Conservation (phyloP, 2,329 filamentous ascomycete species). For the Fusarium neocosmosporiellum region DNA sequence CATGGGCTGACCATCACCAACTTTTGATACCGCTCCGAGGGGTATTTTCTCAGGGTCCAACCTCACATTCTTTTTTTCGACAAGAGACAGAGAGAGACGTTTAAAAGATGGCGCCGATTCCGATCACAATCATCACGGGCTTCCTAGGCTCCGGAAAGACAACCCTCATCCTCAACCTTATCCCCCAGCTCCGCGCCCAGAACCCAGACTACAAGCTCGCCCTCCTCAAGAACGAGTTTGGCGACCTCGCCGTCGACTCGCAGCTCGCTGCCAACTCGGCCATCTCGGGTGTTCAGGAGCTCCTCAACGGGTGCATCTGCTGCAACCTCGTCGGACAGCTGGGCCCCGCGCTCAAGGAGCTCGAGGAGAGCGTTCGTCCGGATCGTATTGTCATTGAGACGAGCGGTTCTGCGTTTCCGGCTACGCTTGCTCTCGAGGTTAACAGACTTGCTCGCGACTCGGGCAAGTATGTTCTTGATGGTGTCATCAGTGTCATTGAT, state of each 20-base stretch:
- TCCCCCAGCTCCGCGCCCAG: slow-evolving; percentile 85
- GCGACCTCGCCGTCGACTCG: slow-evolving; percentile 92
- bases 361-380: slow-evolving; percentile 69
- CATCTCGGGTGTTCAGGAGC: slow-evolving; percentile 89
- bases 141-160: slow-evolving; percentile 98
- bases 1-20: slow-evolving; percentile 37
- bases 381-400: slow-evolving; percentile 96
- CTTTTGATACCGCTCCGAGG: slow-evolving; percentile 24
- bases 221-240: slow-evolving; percentile 98
- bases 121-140: slow-evolving; percentile 94
- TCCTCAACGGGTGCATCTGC: slow-evolving; percentile 98
- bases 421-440: slow-evolving; percentile 90
- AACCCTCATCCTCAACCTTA: slow-evolving; percentile 91
- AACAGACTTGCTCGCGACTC: slow-evolving; percentile 81
- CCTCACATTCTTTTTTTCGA: not conserved
- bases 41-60: slow-evolving; percentile 33
- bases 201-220: slow-evolving; percentile 86
- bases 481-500: slow-evolving; percentile 89
- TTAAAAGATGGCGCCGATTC: slow-evolving; percentile 73
- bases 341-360: slow-evolving; percentile 79
- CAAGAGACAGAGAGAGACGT: not conserved
- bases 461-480: slow-evolving; percentile 79
- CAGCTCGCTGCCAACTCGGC: slow-evolving; percentile 85
- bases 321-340: slow-evolving; percentile 97
- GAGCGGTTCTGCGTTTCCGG: slow-evolving; percentile 86